Conservation (phyloP, 495 filamentous ascomycete species). For the Penicillium bovifimosum region DNA sequence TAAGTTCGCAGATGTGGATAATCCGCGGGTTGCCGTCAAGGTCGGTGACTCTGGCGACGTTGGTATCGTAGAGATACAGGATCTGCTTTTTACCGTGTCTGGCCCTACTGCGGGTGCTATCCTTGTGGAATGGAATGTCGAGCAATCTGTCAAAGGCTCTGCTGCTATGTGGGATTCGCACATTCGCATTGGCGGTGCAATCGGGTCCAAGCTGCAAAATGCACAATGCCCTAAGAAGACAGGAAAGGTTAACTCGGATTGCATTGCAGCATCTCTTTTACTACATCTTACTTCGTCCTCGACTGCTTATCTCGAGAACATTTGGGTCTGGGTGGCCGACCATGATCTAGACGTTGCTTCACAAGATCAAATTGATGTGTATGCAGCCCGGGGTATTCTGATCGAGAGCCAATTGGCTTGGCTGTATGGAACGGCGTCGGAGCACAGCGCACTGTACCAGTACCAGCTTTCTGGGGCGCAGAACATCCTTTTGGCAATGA, state of each 20-base stretch:
- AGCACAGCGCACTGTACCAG: too few species aligned
- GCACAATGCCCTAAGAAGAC: constrained; percentile 55
- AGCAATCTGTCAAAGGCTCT: constrained; percentile 52
- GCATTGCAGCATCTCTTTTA: constrained; percentile 53
- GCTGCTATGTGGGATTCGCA: constrained; percentile 84
- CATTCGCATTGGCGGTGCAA: constrained; percentile 67
- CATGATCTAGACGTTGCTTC: too few species aligned
- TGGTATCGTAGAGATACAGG: constrained; percentile 71
- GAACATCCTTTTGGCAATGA: too few species aligned
- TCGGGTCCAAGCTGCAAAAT: constrained; percentile 68
- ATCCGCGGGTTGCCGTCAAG: constrained; percentile 68
- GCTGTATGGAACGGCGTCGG: too few species aligned
- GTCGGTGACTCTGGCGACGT: constrained; percentile 67
- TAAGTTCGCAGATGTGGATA: constrained; percentile 56
- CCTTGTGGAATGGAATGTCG: constrained; percentile 80
- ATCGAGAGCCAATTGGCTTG: too few species aligned
- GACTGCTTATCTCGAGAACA: constrained; percentile 55
- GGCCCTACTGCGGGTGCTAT: constrained; percentile 75
- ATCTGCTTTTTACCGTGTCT: constrained; percentile 67
- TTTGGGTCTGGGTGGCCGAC: neutral
- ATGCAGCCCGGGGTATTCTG: too few species aligned
- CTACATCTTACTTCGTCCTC: constrained; percentile 50
- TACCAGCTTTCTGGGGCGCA: too few species aligned
- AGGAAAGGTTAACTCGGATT: constrained; percentile 42
- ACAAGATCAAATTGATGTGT: too few species aligned